Base-by-base conservation (phyloP, 192 early-diverging fungal genomes). In the Backusella sp. region DNA sequence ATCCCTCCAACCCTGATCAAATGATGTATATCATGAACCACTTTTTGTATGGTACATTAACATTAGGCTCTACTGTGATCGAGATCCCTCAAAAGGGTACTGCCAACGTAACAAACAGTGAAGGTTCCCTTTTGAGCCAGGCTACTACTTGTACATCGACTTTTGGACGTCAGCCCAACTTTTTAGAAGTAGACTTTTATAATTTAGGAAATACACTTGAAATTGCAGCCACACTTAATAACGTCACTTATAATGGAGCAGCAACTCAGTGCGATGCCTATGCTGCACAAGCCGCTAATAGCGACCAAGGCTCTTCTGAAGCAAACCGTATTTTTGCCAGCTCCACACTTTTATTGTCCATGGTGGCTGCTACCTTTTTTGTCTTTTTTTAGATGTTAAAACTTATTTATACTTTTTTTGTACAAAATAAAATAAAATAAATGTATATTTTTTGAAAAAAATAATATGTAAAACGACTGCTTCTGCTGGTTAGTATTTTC, bases 1-100 rank as follows among this genome's bases (percentile, higher is more conserved):
- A 74, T 41, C 84, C 73, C n/a, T 8, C 81, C 46, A 46, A 44
- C 66, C 69, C 80, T 44, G 9, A 34, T 46, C 26, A 49, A 71
- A 74, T 88, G 76, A 86, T 94, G 82, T 88, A 88, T 79, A 86
- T 93, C 0, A 79, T 94, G 84, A 94, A 94, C 82, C 93, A 93
- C 78, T 94, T 93, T 76, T 80, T 92, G 32, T 91, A 87, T 26
- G 82, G 84, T 28, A 80, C 74, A 9, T 37, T 90, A 35, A 74
- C 68, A 15, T 9, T 88, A 6, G 75, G 73, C 17, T 67, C 76
- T n/a, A 56, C 73, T 21, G 36, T 42, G 9, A 72, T 88, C 23
- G 85, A 90, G 21, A 66, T 88, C 8, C 90, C 93, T 34, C 88
- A 87, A 70, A 79, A 86, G 23, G 82, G 79, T 23, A 59, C 73